Base-by-base conservation (phyloP, 2,329 filamentous ascomycete genomes). In the Colletotrichum eleusines region DNA sequence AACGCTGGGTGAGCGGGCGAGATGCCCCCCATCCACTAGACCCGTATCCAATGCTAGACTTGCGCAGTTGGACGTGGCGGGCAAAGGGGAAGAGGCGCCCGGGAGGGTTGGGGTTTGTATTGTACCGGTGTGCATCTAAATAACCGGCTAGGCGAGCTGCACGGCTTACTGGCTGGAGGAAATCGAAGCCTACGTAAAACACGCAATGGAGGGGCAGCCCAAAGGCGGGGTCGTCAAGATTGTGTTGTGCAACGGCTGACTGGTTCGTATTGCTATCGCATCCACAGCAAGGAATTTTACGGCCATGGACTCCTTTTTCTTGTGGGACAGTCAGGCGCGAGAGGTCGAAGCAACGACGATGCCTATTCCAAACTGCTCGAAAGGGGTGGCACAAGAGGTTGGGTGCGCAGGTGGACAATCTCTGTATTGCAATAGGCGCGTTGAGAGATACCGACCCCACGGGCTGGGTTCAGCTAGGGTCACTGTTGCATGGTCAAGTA, bases 51-150 rank as follows among this genome's bases (percentile, higher is more conserved):
- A 50, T 53, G 54, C 62, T 31, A 58, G 60, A 60, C 66, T 69
- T 54, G 66, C 50, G 70, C 62, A 51, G 48, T 38, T 69, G 66
- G 70, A 66, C 66, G 57, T 71, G 66, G 61, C 55, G 35, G 57
- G 38, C 58, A 46, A 38, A 61, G 51, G 51, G 48, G 54, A 40
- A 33, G 58, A 63, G 68, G 64, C 46, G 58, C 58, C 48, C 60
- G 51, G 68, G 50, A 66, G 63, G 63, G 48, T 66, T 57, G 63
- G 50, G n/a, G 68, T 54, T 33, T 59, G 33, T 46, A 33, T 26
- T 26, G 9, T 63, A 44, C 46, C 59, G 33, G 18, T 51, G 44
- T n/a, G 18, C 23, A 23, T 18, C 26, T 59, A 64, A 72, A 72
- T 65, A 72, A 59, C 26, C 54, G 48, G 18, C 42, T 18, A 42